Conservation (phyloP, 306 rosid genomes). For the Biancaea sappan region DNA sequence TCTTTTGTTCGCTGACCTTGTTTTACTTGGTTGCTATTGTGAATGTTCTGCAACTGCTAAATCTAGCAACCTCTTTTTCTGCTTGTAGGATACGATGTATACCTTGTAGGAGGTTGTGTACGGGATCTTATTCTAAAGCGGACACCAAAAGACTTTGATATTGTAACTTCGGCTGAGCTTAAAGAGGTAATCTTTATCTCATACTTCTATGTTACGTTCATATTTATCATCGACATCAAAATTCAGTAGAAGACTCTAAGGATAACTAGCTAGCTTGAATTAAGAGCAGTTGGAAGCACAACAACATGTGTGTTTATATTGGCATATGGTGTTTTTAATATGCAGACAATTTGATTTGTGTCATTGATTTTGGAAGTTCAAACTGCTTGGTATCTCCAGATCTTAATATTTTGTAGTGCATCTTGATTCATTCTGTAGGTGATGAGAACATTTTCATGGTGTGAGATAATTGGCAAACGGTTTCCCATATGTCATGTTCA, state of each 20-base stretch:
- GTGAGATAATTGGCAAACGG: slow-evolving; percentile 82
- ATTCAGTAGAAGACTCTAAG: background rate
- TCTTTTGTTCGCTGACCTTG: background rate
- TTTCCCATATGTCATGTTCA: slow-evolving; percentile 96
- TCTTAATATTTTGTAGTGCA: slow-evolving; percentile 33
- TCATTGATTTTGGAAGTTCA: slow-evolving; percentile 21
- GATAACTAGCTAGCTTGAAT: background rate
- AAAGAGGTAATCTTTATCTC: slow-evolving; percentile 62
- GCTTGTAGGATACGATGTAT: slow-evolving; percentile 47
- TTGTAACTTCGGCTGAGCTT: slow-evolving; percentile 78
- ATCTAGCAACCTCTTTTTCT: slow-evolving; percentile 19
- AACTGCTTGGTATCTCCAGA: slow-evolving; percentile 10
- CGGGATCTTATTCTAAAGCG: slow-evolving; percentile 52
- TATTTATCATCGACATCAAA: background rate
- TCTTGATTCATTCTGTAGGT: slow-evolving; percentile 56
- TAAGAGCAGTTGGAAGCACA: background rate
- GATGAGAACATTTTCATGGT: slow-evolving; percentile 74
- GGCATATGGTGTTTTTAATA: background rate
- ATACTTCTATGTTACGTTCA: slow-evolving; percentile 27
- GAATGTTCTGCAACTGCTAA: slow-evolving; percentile 1
- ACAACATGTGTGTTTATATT: slow-evolving; percentile 22
- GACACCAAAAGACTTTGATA: slow-evolving; percentile 56
- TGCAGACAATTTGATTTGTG: background rate
- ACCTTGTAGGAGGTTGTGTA: slow-evolving; percentile 59
- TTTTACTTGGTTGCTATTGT: background rate